Conservation (phyloP, 2,329 filamentous ascomycete species). For the Fusarium sororula region DNA sequence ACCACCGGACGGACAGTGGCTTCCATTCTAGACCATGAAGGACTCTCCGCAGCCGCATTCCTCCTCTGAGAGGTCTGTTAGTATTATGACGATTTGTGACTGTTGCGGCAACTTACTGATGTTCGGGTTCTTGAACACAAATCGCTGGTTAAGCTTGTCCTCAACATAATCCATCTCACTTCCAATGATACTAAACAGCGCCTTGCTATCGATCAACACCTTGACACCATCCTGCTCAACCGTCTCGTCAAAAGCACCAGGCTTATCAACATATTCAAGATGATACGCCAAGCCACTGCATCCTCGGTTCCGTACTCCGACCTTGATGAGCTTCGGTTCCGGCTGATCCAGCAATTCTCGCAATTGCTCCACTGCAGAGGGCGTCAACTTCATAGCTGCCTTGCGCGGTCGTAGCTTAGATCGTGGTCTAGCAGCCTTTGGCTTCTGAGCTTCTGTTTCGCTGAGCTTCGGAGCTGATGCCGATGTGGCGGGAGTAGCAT, state of each 20-base stretch:
- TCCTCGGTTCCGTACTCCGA: slow-evolving; percentile 92
- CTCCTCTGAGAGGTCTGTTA: slow-evolving; percentile 74
- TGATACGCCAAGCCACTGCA: slow-evolving; percentile 95
- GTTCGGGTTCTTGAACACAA: slow-evolving; percentile 96
- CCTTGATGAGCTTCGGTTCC: slow-evolving; percentile 90
- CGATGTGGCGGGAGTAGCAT: slow-evolving; percentile 40
- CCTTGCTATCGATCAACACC: slow-evolving; percentile 96
- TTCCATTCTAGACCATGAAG: slow-evolving; percentile 75
- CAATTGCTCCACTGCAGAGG: slow-evolving; percentile 81
- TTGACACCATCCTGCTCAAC: slow-evolving; percentile 97
- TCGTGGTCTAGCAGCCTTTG: slow-evolving; percentile 58
- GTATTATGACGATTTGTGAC: not conserved
- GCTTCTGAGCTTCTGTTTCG: slow-evolving; percentile 74
- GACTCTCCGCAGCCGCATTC: slow-evolving; percentile 96
- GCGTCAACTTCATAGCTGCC: slow-evolving; percentile 88
- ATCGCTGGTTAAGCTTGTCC: slow-evolving; percentile 90
- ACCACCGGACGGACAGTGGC: not conserved
- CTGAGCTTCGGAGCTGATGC: slow-evolving; percentile 48
- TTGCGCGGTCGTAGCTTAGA: slow-evolving; percentile 72
- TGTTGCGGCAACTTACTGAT: slow-evolving; percentile 78
- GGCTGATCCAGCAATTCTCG: slow-evolving; percentile 81
- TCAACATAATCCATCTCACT: slow-evolving; percentile 99
- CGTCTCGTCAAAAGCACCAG: slow-evolving; percentile 86
- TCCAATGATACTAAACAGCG: slow-evolving; percentile 96
- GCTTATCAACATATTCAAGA: slow-evolving; percentile 93